A percentile compares a stretch with the other conserved stretches of the same genome.
Conservation (phyloP, 2,329 filamentous ascomycete genomes). For the Macrophomina tecta region DNA sequence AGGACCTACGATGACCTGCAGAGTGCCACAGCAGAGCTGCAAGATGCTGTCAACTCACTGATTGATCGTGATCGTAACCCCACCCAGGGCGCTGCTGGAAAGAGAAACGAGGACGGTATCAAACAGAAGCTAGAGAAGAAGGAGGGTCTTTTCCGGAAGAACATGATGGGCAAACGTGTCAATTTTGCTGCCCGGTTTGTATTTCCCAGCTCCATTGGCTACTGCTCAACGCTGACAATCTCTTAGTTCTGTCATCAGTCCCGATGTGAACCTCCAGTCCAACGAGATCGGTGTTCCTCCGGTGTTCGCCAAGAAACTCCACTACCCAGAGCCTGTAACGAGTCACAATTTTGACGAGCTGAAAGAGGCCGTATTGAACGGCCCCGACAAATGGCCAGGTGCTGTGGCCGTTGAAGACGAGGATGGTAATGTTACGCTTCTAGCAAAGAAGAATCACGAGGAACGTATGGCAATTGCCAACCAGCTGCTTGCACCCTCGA, state of each 20-base stretch:
- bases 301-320: constrained; percentile 96
- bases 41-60: constrained; percentile 89
- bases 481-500: constrained; percentile 85
- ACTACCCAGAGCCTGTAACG: constrained; percentile 95
- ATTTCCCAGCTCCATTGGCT: no score
- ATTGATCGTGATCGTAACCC: constrained; percentile 90
- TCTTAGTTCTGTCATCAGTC: constrained; percentile 68
- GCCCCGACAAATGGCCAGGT: constrained; percentile 90
- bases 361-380: constrained; percentile 95
- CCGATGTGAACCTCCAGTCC: constrained; percentile 97
- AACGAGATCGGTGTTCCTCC: constrained; percentile 98
- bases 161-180: constrained; percentile 99
- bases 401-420: constrained; percentile 95
- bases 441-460: constrained; percentile 85
- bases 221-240: no score
- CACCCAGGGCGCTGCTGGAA: constrained; percentile 76
- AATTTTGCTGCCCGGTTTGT: constrained; percentile 97
- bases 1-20: constrained; percentile 78
- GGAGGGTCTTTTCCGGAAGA: constrained; percentile 96
- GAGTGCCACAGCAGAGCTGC: constrained; percentile 80
- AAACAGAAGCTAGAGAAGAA: constrained; percentile 99
- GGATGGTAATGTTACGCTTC: constrained; percentile 85
- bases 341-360: constrained; percentile 96
- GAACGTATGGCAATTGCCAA: constrained; percentile 91
- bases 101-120: constrained; percentile 87